phyloP scores from a whole-genome alignment of 331 rosid genomes.

The Quercus lobata region DNA sequence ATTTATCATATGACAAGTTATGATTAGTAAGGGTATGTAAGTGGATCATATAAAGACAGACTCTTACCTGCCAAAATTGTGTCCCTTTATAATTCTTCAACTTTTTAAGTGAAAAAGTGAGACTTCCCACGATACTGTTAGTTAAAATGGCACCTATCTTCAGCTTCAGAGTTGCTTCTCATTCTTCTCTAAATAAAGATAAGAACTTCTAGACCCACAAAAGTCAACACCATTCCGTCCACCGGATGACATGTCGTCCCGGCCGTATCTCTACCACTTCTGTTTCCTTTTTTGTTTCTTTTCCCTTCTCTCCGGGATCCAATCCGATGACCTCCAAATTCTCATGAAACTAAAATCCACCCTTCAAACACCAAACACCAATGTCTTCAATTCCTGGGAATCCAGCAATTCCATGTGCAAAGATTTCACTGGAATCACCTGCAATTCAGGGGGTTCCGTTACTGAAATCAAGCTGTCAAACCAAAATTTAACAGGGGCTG shows the following conservation, averaged over 20 bases:
- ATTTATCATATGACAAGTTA: accelerated
- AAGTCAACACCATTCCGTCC: background rate
- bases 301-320: slow-evolving; percentile 17
- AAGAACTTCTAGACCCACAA: too few species aligned
- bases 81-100: too few species aligned
- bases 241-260: slow-evolving; percentile 35
- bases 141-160: background rate
- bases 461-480: slow-evolving; percentile 54
- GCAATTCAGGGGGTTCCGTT: slow-evolving; percentile 37
- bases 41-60: accelerated
- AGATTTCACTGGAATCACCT: slow-evolving; percentile 51
- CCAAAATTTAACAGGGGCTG: slow-evolving; percentile 41
- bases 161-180: background rate
- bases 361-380: slow-evolving; percentile 22
- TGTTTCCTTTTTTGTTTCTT: slow-evolving; percentile 30
- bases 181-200: background rate
- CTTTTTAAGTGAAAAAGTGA: background rate
- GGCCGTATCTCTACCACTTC: background rate
- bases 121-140: background rate
- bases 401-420: slow-evolving; percentile 23
- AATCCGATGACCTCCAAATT: slow-evolving; percentile 45
- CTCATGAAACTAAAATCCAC: slow-evolving; percentile 54
- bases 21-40: accelerated
- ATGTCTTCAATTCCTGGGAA: slow-evolving; percentile 43
- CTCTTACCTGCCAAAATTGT: too few species aligned